Evolutionary conservation across 257 asterid genomes (phyloP), one percentile per base, ranked within the genome.

Genomic region (Galeopsis tetrahit): DNA sequence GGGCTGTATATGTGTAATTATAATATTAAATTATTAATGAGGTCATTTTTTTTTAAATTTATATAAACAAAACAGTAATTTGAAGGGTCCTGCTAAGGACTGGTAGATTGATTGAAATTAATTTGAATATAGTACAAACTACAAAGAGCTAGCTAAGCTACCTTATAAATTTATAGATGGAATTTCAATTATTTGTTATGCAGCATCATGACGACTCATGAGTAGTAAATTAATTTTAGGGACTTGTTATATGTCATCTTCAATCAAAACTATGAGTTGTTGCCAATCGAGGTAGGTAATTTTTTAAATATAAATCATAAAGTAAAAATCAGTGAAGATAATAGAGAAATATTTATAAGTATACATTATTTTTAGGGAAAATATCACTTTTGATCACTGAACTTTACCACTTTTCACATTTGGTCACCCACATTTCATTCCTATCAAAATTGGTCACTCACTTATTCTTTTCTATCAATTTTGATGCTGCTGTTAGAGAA

Each of bases 211-310:
- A 21, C 28, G 28, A 17, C 52, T 51, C 2, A 11, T 13, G 55
- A 51, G 17, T 51, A 4, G 13, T 51, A 69, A 69, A 39, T 56
- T 69, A 69, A 39, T 56, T 69, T 56, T 40, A 10, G 7, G 13
- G 55, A 39, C 58, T 53, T 31, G 75, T 57, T 70, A 56, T 57
- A 21, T 40, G 75, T 70, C 75, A 57, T 70, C 75, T 70, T 70
- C 75, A 70, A 39, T 57, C 67, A 42, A 17, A 17, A 44, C 52
- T 69, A 70, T 39, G 44, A 56, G 57, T 34, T 10, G 68, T 38
- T 38, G 34, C 51, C 68, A 46, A 58, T 56, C 57, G 48, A 14
- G 72, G 44, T 48, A 10, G 4, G 69, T 56, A 14, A n/a, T 4
- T 9, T 8, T 10, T 10, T 9, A 4, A 7, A 5, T 35, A 68